These are phyloP conservation scores for Russula griseocarnosa DNA, from an alignment of 768 basidiomycete genomes.

Conservation along the genomic window DNA sequence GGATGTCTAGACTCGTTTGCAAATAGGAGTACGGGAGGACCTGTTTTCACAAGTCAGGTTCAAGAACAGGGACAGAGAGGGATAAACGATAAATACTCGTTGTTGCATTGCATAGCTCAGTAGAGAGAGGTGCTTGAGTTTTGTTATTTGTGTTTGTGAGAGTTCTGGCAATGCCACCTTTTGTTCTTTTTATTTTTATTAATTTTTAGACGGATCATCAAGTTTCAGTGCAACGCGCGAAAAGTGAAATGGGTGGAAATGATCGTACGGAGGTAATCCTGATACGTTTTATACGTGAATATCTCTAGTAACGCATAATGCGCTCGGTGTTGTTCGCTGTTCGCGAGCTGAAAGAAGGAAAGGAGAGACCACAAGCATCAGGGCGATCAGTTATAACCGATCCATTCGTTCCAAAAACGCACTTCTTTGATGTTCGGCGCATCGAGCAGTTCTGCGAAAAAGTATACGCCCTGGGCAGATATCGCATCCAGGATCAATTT, in stretches of 20 bases:
- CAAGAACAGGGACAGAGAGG: not conserved
- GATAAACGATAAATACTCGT: conserved; percentile 51
- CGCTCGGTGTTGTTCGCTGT: conserved; percentile 57
- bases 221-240: not conserved
- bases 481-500: conserved; percentile 85
- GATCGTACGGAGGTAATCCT: conserved; percentile 70
- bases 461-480: conserved; percentile 84
- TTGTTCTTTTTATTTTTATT: conserved; percentile 71
- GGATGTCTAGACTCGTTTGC: conserved; percentile 65
- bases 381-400: not conserved
- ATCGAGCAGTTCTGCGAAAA: conserved; percentile 86
- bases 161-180: conserved; percentile 63
- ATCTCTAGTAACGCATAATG: conserved; percentile 68
- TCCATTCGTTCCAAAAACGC: conserved; percentile 28
- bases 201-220: conserved; percentile 18
- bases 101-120: conserved; percentile 75
- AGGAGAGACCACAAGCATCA: not conserved
- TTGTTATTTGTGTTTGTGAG: conserved; percentile 68
- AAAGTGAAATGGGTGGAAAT: not conserved
- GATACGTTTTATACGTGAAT: conserved; percentile 87
- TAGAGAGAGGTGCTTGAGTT: conserved; percentile 91
- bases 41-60: conserved; percentile 37
- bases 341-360: conserved; percentile 50
- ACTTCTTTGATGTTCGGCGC: conserved; percentile 83
- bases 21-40: conserved; percentile 79